Conservation (phyloP, 192 early-diverging fungal species). For the Dissophora ornata region DNA sequence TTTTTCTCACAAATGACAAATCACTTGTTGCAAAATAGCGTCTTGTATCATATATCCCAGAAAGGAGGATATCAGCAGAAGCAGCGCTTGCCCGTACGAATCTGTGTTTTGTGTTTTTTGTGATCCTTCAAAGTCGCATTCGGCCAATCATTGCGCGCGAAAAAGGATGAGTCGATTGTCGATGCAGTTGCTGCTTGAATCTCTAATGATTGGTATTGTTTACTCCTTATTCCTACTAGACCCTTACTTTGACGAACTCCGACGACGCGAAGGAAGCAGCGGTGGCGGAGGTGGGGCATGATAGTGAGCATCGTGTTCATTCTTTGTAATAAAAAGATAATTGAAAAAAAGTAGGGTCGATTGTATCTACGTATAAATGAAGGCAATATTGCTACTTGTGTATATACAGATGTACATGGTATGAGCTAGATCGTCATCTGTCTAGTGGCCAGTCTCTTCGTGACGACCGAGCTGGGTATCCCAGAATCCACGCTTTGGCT, state of each 20-base stretch:
- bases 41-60: conserved; percentile 50
- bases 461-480: background rate
- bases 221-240: conserved; percentile 10
- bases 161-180: too few species aligned
- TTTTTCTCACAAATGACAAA: too few species aligned
- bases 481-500: conserved; percentile 13
- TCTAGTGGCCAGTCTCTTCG: conserved; percentile 33
- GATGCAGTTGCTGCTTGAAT: too few species aligned
- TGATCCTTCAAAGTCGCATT: background rate
- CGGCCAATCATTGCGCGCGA: too few species aligned
- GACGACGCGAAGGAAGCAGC: conserved; percentile 29
- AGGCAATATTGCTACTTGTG: background rate
- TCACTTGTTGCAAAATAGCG: too few species aligned
- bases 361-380: background rate
- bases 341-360: background rate
- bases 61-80: conserved; percentile 55
- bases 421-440: too few species aligned
- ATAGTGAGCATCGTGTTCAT: background rate
- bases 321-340: conserved; percentile 6
- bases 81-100: conserved; percentile 47
- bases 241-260: conserved; percentile 47
- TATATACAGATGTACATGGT: background rate
- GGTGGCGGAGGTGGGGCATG: conserved; percentile 9
- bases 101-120: background rate
- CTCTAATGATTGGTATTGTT: background rate